A percentile compares a stretch with the other conserved stretches of the same genome.
Evolutionary conservation across 805 yeast genomes (phyloP).

Genomic region (Torulaspora delbrueckii): DNA sequence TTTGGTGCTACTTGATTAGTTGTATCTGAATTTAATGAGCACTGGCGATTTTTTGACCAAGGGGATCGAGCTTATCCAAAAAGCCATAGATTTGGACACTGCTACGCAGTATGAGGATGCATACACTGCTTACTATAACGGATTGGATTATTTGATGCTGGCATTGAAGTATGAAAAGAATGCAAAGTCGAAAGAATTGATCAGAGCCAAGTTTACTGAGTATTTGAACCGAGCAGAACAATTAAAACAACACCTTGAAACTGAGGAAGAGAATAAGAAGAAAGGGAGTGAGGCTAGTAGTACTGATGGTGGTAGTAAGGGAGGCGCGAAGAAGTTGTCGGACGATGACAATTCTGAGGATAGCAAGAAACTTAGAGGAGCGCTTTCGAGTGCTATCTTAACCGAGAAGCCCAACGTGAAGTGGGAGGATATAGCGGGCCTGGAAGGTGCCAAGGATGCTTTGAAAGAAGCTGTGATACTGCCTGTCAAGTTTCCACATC

Average conservation of each 20-base stretch:
- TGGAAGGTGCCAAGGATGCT: constrained; percentile 93
- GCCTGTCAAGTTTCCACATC: constrained; percentile 93
- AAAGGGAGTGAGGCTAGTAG: constrained; percentile 40
- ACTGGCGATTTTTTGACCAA: constrained; percentile 79
- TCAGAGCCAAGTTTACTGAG: constrained; percentile 84
- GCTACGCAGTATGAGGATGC: constrained; percentile 91
- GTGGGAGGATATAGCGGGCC: constrained; percentile 96
- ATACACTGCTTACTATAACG: constrained; percentile 84
- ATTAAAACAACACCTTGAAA: constrained; percentile 81
- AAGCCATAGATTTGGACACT: constrained; percentile 91
- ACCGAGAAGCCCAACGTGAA: constrained; percentile 87
- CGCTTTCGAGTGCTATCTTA: constrained; percentile 85
- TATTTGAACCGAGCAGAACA: constrained; percentile 92
- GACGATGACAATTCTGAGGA: constrained; percentile 73
- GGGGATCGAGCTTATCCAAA: constrained; percentile 91
- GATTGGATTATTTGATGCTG: constrained; percentile 89
- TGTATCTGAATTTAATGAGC: constrained; percentile 29
- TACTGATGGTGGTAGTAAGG: constrained; percentile 43
- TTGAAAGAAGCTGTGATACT: constrained; percentile 94
- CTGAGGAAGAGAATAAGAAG: constrained; percentile 53
- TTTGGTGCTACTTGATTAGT: neutral
- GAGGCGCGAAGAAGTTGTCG: constrained; percentile 51
- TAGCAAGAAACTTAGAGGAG: constrained; percentile 83
- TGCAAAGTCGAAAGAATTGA: constrained; percentile 79
- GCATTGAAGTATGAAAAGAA: constrained; percentile 95